A percentile compares a stretch with the other conserved stretches of the same genome.
These are phyloP conservation scores for Phytophthora brassicae DNA, from an alignment of 352 stramenopile genomes.

Conservation along the genomic window DNA sequence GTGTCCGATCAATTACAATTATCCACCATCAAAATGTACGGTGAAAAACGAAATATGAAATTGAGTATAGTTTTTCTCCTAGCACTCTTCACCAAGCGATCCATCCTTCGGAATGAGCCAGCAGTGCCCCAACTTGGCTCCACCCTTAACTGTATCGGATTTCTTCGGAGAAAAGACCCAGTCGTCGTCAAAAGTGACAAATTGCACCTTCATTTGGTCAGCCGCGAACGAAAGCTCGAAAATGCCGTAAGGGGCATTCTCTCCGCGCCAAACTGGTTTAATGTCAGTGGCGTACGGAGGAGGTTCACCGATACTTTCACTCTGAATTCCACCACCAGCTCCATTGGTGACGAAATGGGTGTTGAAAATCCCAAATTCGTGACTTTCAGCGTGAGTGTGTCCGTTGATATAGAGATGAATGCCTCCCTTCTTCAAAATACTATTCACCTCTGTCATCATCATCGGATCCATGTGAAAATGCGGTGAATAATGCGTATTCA, in stretches of 20 bases:
- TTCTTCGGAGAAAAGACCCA: conserved; percentile 55
- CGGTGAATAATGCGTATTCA: conserved; percentile 79
- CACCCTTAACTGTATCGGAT: conserved; percentile 48
- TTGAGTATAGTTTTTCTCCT: neutral
- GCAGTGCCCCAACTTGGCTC: conserved; percentile 53
- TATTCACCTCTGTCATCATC: conserved; percentile 71
- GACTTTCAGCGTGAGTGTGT: conserved; percentile 74
- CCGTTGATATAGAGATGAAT: conserved; percentile 74
- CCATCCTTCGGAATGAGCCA: conserved; percentile 72
- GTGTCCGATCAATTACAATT: too few species aligned
- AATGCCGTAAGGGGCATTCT: conserved; percentile 65
- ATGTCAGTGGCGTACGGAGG: conserved; percentile 49
- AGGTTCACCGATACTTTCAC: conserved; percentile 62
- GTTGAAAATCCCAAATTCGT: conserved; percentile 67
- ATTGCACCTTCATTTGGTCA: conserved; percentile 60
- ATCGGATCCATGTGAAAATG: conserved; percentile 70
- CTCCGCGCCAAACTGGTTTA: conserved; percentile 52
- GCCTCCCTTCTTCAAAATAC: conserved; percentile 43
- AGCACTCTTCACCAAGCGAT: conserved; percentile 40
- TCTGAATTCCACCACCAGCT: conserved; percentile 70
- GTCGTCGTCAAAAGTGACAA: conserved; percentile 66
- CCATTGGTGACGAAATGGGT: conserved; percentile 80
- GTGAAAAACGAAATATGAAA: neutral
- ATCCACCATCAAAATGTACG: neutral
- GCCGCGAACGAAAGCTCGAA: conserved; percentile 69